phyloP scores from a whole-genome alignment of 2,329 filamentous ascomycete species.

The Aspergillus oerlinghausenensis region DNA sequence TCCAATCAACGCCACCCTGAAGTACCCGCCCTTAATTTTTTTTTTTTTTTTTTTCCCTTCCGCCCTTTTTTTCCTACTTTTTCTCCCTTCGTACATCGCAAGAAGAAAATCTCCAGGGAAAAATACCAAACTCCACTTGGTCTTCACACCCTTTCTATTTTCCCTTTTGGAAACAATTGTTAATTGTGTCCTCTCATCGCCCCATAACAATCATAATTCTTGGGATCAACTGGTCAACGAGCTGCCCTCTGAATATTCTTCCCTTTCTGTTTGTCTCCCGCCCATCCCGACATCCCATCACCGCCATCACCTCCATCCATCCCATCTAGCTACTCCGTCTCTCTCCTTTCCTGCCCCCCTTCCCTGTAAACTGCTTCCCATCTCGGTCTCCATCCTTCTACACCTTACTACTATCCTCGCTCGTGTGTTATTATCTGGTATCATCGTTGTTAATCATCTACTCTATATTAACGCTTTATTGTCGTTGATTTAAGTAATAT shows the following conservation, averaged over 20 bases:
- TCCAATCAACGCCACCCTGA: conserved; percentile 23
- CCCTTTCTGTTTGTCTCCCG: conserved; percentile 2
- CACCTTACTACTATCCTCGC: conserved; percentile 12
- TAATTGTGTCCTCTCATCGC: conserved; percentile 7
- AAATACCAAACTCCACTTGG: conserved; percentile 7
- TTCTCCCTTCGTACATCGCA: conserved; percentile 4
- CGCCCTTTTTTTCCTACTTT: conserved; percentile 10
- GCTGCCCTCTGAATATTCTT: conserved; percentile 12
- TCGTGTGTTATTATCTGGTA: conserved; percentile 11
- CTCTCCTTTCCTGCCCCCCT: conserved; percentile 8
- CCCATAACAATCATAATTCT: background rate
- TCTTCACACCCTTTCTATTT: conserved; percentile 12
- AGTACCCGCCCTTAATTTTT: conserved; percentile 16
- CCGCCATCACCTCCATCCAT: conserved; percentile 3
- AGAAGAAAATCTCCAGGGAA: conserved; percentile 5
- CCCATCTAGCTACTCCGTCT: conserved; percentile 1
- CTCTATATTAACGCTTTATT: background rate
- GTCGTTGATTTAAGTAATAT: background rate
- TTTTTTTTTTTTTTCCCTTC: conserved; percentile 7
- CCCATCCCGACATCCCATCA: background rate
- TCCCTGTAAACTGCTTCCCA: conserved; percentile 18
- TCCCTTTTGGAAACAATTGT: conserved; percentile 13
- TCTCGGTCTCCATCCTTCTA: conserved; percentile 9
- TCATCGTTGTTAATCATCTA: conserved; percentile 6
- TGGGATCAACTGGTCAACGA: conserved; percentile 12